Evolutionary conservation across 176 grass and related monocot genomes (phyloP), one percentile per base, ranked within the genome.

Genomic region (Saccharum officinarum): DNA sequence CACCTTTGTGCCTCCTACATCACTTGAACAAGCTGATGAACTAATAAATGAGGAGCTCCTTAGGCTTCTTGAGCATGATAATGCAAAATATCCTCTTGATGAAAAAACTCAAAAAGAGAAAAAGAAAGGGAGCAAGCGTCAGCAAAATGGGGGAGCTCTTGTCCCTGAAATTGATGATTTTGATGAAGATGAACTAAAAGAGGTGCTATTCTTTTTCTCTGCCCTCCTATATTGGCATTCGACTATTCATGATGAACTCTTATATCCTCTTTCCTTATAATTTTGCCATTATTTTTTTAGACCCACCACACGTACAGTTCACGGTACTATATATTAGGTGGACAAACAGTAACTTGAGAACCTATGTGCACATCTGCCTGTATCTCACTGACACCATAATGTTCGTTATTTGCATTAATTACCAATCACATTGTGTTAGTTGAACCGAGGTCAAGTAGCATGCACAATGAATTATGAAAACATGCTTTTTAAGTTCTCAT

Each of bases 131-230:
- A 83, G 28, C 55, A 98, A 92, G 83, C 78, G 47, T 28, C 54
- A 73, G 41, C 34, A 42, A 63, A 92, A 86, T 83, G 89, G 67
- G 12, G 75, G 75, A 85, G 14, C 82, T 18, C 50, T 54, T 86
- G 25, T 94, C 70, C 91, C 91, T 84, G 93, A 95, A 85, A 88
- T 98, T 78, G 96, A 98, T 87, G 89, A 93, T 87, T 92, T 95
- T 76, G 89, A 92, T 22, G 91, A 89, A 50, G 77, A 79, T 69
- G 79, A 94, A 80, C 76, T 98, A 34, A 94, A 91, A 86, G 89
- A 94, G 91, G 93, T 95, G 72, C 36, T 31, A 73, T 61, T 68
- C 18, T 5, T 74, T 89, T 36, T 3, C n/a, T 47, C 30, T 52
- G 16, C 42, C n/a, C 28, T 76, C 7, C 74, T 90, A 75, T 69